Percentiles rank a stretch among this genome's conserved stretches.
Conservation (phyloP, 495 filamentous ascomycete genomes). For the Podospora sp. region DNA sequence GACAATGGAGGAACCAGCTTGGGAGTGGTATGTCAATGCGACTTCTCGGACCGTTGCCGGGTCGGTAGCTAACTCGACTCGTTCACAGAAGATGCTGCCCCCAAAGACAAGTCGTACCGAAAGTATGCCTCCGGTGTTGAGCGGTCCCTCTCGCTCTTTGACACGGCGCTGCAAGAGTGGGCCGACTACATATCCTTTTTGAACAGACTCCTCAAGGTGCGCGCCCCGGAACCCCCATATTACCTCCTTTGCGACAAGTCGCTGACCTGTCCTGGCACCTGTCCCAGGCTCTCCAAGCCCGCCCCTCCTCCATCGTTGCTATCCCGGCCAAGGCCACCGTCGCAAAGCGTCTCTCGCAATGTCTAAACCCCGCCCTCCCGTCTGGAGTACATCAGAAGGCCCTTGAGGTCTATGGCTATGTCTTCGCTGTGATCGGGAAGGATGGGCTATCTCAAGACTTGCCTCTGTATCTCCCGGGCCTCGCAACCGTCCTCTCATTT, state of each 20-base stretch:
- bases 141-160: conserved; percentile 85
- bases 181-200: conserved; percentile 99
- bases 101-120: conserved; percentile 88
- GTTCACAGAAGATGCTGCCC: conserved; percentile 60
- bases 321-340: conserved; percentile 85
- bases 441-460: conserved; percentile 81
- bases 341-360: conserved; percentile 91
- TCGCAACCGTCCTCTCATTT: conserved; percentile 86
- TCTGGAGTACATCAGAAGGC: conserved; percentile 99
- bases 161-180: conserved; percentile 95
- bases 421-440: conserved; percentile 76
- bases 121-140: conserved; percentile 89
- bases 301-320: conserved; percentile 66
- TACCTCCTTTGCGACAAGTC: conserved; percentile 8
- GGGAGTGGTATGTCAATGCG: conserved; percentile 44
- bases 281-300: conserved; percentile 79
- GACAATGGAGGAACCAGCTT: conserved; percentile 59
- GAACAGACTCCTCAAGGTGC: conserved; percentile 84
- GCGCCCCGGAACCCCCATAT: conserved; percentile 18
- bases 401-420: conserved; percentile 86
- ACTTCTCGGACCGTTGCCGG: background rate
- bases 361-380: conserved; percentile 87
- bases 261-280: conserved; percentile 24
- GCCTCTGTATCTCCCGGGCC: conserved; percentile 82
- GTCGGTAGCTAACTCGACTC: conserved; percentile 24